Evolutionary conservation across 495 filamentous ascomycete genomes (phyloP).

Genomic region (Neurospora sp.): DNA sequence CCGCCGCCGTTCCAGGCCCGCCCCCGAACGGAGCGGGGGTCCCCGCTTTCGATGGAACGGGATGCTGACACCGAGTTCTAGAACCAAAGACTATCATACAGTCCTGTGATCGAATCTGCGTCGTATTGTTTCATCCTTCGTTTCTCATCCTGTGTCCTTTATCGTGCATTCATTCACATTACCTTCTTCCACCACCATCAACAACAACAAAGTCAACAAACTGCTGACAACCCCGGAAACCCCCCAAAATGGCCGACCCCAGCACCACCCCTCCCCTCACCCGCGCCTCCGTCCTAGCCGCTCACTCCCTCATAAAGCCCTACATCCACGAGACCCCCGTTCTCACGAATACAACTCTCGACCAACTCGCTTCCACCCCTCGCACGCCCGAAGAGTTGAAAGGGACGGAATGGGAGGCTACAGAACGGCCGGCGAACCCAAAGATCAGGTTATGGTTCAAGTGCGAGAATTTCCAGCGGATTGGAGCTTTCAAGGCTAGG

Average conservation of each 20-base stretch:
- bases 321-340: constrained; percentile 80
- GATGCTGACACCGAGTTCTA: background rate
- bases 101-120: background rate
- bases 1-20: background rate
- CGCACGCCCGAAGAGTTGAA: constrained; percentile 41
- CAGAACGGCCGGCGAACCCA: constrained; percentile 49
- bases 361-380: constrained; percentile 57
- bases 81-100: background rate
- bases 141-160: background rate
- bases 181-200: background rate
- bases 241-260: constrained; percentile 37
- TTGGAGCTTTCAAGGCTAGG: constrained; percentile 88
- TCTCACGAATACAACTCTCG: constrained; percentile 64
- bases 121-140: background rate
- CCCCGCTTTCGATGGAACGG: background rate
- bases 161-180: background rate
- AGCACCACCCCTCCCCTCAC: constrained; percentile 50
- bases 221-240: background rate
- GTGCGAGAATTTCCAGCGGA: constrained; percentile 86
- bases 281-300: constrained; percentile 54
- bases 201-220: background rate
- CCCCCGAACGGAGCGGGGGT: background rate
- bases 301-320: constrained; percentile 59
- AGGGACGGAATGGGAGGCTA: constrained; percentile 41
- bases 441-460: constrained; percentile 81